A percentile compares a stretch with the other conserved stretches of the same genome.
Evolutionary conservation across 805 yeast genomes (phyloP).

Genomic region (Suhomyces pyralidae): DNA sequence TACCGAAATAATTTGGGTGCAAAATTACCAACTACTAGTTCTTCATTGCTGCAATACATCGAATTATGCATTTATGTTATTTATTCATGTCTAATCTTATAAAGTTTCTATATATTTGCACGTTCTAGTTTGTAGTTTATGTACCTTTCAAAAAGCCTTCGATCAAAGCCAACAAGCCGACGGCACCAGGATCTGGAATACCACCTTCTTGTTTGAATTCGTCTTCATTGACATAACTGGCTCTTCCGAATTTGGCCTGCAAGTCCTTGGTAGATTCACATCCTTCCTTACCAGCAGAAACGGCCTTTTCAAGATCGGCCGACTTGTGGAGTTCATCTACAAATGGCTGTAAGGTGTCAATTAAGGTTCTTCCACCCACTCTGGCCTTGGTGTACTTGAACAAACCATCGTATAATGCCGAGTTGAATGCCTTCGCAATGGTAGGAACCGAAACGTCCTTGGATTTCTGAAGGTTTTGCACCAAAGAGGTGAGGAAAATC

Average conservation of each 20-base stretch:
- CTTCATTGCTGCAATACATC: too few relatives aligned
- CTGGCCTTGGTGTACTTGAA: constrained; percentile 88
- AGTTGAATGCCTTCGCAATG: constrained; percentile 49
- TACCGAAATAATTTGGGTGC: neutral
- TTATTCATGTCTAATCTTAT: too few relatives aligned
- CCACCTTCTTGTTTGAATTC: constrained; percentile 60
- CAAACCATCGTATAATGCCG: constrained; percentile 64
- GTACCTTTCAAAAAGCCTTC: constrained; percentile 35
- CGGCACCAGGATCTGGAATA: constrained; percentile 95
- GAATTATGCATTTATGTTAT: too few relatives aligned
- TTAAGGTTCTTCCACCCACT: constrained; percentile 81
- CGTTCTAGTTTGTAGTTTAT: neutral
- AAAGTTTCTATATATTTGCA: too few relatives aligned
- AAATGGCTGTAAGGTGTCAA: constrained; percentile 89
- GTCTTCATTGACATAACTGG: constrained; percentile 75
- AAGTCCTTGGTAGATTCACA: constrained; percentile 71
- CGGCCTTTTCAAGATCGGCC: constrained; percentile 57
- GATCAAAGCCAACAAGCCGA: constrained; percentile 67
- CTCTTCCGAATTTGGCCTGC: constrained; percentile 89
- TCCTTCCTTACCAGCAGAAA: constrained; percentile 67
- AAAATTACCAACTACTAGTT: too few relatives aligned
- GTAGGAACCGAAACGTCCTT: constrained; percentile 32
- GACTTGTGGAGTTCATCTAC: constrained; percentile 56
- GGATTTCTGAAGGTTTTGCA: constrained; percentile 40
- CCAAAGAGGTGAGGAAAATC: constrained; percentile 76